phyloP scores from a whole-genome alignment of 2,329 filamentous ascomycete genomes.

The Cadophora malorum region DNA sequence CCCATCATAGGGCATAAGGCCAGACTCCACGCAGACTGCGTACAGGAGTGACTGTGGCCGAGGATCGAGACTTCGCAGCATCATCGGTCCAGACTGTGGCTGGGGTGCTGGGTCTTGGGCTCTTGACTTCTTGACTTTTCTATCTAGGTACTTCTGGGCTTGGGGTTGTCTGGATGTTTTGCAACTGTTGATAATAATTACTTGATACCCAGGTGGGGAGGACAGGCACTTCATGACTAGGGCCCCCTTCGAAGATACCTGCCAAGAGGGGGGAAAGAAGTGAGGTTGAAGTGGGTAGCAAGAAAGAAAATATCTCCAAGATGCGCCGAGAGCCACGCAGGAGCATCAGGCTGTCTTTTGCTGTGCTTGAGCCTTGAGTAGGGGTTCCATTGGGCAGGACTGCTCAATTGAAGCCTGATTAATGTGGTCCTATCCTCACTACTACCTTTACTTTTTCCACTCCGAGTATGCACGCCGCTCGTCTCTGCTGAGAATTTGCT shows the following conservation, averaged over 20 bases:
- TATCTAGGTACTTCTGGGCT: constrained; percentile 12
- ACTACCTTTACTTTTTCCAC: not conserved
- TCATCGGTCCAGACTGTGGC: not conserved
- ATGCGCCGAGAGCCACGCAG: not conserved
- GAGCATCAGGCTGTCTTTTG: not conserved
- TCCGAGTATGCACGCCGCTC: not conserved
- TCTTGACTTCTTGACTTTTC: not conserved
- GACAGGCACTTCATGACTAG: not conserved
- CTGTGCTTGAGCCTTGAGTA: not conserved
- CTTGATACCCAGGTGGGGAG: constrained; percentile 1
- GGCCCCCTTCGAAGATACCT: not conserved
- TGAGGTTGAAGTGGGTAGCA: not conserved
- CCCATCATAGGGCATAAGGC: not conserved
- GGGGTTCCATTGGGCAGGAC: constrained; percentile 6
- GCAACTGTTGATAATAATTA: not conserved
- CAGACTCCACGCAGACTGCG: too few relatives aligned
- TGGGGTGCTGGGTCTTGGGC: not conserved
- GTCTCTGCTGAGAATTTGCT: constrained; percentile 1
- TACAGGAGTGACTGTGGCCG: not conserved
- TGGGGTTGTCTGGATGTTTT: constrained; percentile 9
- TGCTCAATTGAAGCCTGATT: constrained; percentile 19
- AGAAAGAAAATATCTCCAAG: not conserved
- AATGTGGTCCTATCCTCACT: not conserved
- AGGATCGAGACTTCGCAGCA: constrained; percentile 11
- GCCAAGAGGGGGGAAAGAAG: not conserved